Evolutionary conservation across 2,329 filamentous ascomycete species (phyloP).

Genomic region (Lasiodiplodia sp.): DNA sequence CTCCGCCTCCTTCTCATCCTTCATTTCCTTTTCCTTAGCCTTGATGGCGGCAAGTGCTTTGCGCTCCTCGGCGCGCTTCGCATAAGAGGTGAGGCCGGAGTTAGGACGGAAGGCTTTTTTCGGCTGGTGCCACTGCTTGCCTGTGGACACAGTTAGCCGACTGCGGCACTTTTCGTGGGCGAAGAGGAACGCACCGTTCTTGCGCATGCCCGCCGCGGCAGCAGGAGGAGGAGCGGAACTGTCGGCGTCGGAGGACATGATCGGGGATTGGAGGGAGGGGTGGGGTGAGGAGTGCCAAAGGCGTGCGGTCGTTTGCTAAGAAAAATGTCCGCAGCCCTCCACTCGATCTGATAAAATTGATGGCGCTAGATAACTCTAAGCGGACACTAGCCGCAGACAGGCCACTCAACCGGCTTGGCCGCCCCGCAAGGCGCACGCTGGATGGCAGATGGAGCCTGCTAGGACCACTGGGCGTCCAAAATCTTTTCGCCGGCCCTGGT

Average conservation of each 20-base stretch:
- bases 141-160: slow-evolving; percentile 55
- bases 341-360: slow-evolving; percentile 29
- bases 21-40: slow-evolving; percentile 93
- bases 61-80: slow-evolving; percentile 75
- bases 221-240: slow-evolving; percentile 15
- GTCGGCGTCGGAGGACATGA: slow-evolving; percentile 19
- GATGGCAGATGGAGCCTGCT: slow-evolving; percentile 12
- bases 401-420: slow-evolving; percentile 12
- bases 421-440: slow-evolving; percentile 19
- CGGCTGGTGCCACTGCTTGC: slow-evolving; percentile 90
- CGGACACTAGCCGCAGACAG: slow-evolving; percentile 14
- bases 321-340: slow-evolving; percentile 25
- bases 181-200: slow-evolving; percentile 70
- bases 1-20: slow-evolving; percentile 91
- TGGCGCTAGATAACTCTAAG: slow-evolving; percentile 30
- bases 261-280: slow-evolving; percentile 22
- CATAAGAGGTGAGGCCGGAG: slow-evolving; percentile 78
- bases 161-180: background rate
- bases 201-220: slow-evolving; percentile 69
- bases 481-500: slow-evolving; percentile 23
- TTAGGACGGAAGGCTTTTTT: slow-evolving; percentile 87
- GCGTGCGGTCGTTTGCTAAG: slow-evolving; percentile 22
- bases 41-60: slow-evolving; percentile 78
- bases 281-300: slow-evolving; percentile 14
- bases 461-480: slow-evolving; percentile 24